Percentiles rank a stretch among this genome's conserved stretches.
Conservation (phyloP, 2,329 filamentous ascomycete genomes). For the Coleophoma crateriformis region DNA sequence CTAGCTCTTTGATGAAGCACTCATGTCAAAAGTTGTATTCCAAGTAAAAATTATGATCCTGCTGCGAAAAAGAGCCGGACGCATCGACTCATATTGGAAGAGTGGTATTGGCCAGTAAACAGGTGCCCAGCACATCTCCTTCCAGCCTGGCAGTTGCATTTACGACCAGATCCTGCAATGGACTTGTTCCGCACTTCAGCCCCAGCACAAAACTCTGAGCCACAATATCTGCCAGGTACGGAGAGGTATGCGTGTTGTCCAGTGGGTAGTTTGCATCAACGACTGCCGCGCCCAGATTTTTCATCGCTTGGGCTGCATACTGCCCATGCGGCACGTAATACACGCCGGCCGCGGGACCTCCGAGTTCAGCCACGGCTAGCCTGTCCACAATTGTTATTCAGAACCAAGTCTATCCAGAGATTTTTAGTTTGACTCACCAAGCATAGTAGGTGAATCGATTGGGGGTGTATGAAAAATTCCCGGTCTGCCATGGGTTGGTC, state of each 20-base stretch:
- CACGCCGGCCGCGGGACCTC: slow-evolving; percentile 12
- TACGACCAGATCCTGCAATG: slow-evolving; percentile 6
- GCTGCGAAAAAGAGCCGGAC: no score
- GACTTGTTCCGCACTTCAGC: slow-evolving; percentile 13
- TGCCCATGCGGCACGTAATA: slow-evolving; percentile 15
- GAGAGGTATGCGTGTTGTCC: slow-evolving; percentile 56
- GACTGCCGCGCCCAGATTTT: slow-evolving; percentile 33
- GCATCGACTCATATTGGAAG: slow-evolving; percentile 8
- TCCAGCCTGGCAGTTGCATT: slow-evolving; percentile 15
- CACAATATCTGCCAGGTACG: slow-evolving; percentile 45
- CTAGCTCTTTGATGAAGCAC: no score
- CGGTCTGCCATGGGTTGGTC: slow-evolving; percentile 57
- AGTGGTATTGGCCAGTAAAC: slow-evolving; percentile 9
- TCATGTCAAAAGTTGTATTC: no score
- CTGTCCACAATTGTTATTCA: neutral
- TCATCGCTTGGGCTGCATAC: slow-evolving; percentile 13
- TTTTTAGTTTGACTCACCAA: slow-evolving; percentile 1
- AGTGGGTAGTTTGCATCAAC: slow-evolving; percentile 46
- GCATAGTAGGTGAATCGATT: slow-evolving; percentile 49
- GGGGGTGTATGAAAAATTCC: slow-evolving; percentile 37
- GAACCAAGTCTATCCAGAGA: no score
- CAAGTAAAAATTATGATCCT: no score
- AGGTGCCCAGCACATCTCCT: slow-evolving; percentile 9
- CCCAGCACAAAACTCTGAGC: slow-evolving; percentile 41
- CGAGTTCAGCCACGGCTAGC: slow-evolving; percentile 12